A percentile compares a stretch with the other conserved stretches of the same genome.
Conservation (phyloP, 1,139 yeast genomes). For the Suhomyces choctaworum region DNA sequence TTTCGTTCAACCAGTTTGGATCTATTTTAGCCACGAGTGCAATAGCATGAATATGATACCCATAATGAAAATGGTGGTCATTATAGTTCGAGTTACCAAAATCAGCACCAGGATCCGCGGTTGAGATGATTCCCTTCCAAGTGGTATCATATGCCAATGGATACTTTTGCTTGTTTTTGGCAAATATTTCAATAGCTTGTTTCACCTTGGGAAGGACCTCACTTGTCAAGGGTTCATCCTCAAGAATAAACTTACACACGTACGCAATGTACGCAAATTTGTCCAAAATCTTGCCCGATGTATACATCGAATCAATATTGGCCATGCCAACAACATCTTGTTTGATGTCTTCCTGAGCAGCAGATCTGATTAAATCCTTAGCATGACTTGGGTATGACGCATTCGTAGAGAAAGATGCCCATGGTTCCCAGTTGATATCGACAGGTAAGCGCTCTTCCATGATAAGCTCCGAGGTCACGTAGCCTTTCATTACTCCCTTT, state of each 20-base stretch:
- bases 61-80: constrained; percentile 83
- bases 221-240: constrained; percentile 47
- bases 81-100: constrained; percentile 78
- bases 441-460: constrained; percentile 55
- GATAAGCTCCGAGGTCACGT: constrained; percentile 46
- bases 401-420: constrained; percentile 43
- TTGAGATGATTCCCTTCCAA: constrained; percentile 76
- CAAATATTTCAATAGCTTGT: constrained; percentile 59
- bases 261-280: constrained; percentile 74
- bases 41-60: constrained; percentile 73
- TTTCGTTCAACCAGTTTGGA: constrained; percentile 30
- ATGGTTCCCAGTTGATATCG: constrained; percentile 57
- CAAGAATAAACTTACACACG: constrained; percentile 56
- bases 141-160: constrained; percentile 66
- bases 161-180: constrained; percentile 54
- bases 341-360: constrained; percentile 53
- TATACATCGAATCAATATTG: constrained; percentile 70
- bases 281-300: constrained; percentile 71
- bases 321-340: constrained; percentile 60
- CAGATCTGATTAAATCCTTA: constrained; percentile 38
- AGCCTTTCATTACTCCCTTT: constrained; percentile 66
- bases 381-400: constrained; percentile 40
- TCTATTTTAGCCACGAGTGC: constrained; percentile 65
- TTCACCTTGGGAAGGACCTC: constrained; percentile 53
- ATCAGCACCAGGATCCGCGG: constrained; percentile 67